Percentiles rank a stretch among this genome's conserved stretches.
These are phyloP conservation scores for Solanum paucissectum DNA, from an alignment of 257 asterid genomes.

Conservation along the genomic window DNA sequence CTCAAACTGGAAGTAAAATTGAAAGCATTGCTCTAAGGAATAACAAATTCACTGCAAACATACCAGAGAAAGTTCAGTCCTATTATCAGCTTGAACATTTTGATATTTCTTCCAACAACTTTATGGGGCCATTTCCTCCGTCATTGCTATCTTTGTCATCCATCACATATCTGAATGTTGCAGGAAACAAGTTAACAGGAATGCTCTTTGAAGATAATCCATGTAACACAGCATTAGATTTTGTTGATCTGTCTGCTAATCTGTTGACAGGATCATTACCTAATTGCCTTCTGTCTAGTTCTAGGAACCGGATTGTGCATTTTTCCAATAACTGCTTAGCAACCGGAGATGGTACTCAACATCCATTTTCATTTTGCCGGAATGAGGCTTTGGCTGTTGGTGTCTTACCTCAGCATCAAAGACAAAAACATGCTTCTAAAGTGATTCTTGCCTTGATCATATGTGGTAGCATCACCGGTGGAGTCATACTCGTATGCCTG, in stretches of 20 bases:
- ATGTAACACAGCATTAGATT: conserved; percentile 39
- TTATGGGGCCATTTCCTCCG: conserved; percentile 73
- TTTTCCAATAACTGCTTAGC: conserved; percentile 56
- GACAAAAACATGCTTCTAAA: conserved; percentile 28
- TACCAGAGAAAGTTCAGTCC: conserved; percentile 52
- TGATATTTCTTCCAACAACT: conserved; percentile 61
- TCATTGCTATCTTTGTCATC: conserved; percentile 60
- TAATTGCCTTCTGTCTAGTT: conserved; percentile 31
- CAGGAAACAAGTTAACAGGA: conserved; percentile 66
- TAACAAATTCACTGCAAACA: conserved; percentile 50
- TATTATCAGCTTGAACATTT: conserved; percentile 45
- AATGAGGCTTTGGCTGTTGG: conserved; percentile 85
- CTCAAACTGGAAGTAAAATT: conserved; percentile 35
- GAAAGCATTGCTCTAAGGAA: conserved; percentile 39
- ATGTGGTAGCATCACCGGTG: conserved; percentile 43
- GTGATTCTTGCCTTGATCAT: conserved; percentile 38
- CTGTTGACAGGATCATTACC: conserved; percentile 73
- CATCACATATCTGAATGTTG: conserved; percentile 39
- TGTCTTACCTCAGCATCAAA: conserved; percentile 40
- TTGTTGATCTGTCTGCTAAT: conserved; percentile 64
- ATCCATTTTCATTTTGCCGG: conserved; percentile 50
- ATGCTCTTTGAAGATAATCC: conserved; percentile 46
- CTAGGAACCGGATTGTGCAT: conserved; percentile 20
- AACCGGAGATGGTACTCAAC: conserved; percentile 34
- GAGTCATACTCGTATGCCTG: conserved; percentile 26